These are phyloP conservation scores for Petunia hybrid DNA, from an alignment of 305 asterid species.

Conservation along the genomic window DNA sequence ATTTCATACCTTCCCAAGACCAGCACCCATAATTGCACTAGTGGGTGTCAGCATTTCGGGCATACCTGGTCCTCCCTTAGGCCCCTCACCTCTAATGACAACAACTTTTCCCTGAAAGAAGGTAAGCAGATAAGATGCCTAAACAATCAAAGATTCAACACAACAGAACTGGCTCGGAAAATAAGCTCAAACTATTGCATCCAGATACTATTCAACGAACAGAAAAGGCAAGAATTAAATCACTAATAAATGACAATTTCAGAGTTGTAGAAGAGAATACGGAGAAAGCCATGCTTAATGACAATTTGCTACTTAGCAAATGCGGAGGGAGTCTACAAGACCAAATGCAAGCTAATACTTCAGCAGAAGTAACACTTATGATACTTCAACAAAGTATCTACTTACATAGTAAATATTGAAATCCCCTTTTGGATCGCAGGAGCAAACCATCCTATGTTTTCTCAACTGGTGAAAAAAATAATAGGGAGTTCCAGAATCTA, in stretches of 20 bases:
- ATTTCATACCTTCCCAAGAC: constrained; percentile 86
- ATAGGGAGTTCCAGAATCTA: no score
- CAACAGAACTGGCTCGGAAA: background rate
- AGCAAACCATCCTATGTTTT: no score
- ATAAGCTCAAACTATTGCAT: constrained; percentile 3
- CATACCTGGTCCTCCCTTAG: constrained; percentile 99
- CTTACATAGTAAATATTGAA: background rate
- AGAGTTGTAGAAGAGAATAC: background rate
- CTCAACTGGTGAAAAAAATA: no score
- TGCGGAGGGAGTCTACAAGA: background rate
- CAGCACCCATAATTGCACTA: constrained; percentile 99
- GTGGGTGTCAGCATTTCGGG: constrained; percentile 99
- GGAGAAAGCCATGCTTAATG: background rate
- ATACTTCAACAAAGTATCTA: constrained; percentile 5
- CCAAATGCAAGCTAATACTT: constrained; percentile 7
- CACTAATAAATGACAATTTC: constrained; percentile 19
- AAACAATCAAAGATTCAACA: background rate
- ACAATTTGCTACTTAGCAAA: background rate
- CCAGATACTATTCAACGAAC: background rate
- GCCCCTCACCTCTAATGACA: constrained; percentile 97
- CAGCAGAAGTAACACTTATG: constrained; percentile 15
- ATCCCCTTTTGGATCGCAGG: no score
- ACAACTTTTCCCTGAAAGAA: constrained; percentile 90
- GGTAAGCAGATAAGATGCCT: background rate
- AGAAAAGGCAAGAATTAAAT: background rate